Base-by-base conservation (phyloP, 148 eudicot species). In the Vaccinium darrowii region DNA sequence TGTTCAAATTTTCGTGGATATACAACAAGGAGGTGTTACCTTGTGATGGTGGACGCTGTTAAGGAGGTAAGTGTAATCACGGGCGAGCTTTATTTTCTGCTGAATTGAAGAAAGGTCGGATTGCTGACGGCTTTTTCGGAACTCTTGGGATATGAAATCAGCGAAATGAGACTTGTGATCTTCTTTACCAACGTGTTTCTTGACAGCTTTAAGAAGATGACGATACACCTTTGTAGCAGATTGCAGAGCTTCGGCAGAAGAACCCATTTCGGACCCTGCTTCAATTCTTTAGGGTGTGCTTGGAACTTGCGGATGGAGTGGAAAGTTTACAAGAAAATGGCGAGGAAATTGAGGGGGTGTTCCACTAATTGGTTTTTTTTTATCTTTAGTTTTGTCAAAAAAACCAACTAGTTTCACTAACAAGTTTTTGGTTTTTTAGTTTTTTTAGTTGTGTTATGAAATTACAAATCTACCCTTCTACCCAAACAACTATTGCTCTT, bases 41-140 rank as follows among this genome's bases (percentile, higher is more conserved):
- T 93, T 90, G 76, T 96, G 98, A 85, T 94, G 91, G 84, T 96
- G 99, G 19, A 97, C 91, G 60, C 93, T 95, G 85, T 94, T 91
- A 27, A 97, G 95, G 83, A 93, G 88, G 84, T 39, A 88, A 62
- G 96, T 84, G 86, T 93, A 97, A 87, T 95, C 93, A 56, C 65
- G 86, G 73, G 93, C 96, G 85, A 97, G 96, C 88, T 92, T 94
- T 79, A 97, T 60, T 65, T 93, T 90, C 69, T 85, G 90, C 63
- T 89, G 89, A 84, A 90, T 47, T 19, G 89, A 86, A 9, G 92
- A 88, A 12, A 88, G 87, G 80, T 92, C 92, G 13, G 87, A 77
- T 60, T 86, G 80, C 5, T 84, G 87, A 65, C 73, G 81, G 86
- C 82, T 84, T 85, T 88, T 94, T 73, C 89, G 85, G 82, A 97